phyloP scores from a whole-genome alignment of 2,329 filamentous ascomycete genomes.

The Penicillium sp. region DNA sequence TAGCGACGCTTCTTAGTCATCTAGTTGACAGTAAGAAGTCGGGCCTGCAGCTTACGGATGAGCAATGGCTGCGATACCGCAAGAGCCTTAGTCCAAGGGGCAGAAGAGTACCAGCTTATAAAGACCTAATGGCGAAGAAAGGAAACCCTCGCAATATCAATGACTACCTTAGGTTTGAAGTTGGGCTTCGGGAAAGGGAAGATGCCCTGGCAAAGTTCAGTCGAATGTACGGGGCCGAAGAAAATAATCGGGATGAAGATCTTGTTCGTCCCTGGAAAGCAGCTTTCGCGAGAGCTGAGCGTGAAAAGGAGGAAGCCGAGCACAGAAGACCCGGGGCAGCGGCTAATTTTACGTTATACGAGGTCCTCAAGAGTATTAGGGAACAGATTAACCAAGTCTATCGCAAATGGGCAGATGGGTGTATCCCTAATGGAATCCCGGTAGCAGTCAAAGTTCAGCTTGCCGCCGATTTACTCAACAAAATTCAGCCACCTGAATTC shows the following conservation, averaged over 20 bases:
- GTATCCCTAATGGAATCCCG: neutral
- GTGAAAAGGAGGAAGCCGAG: slow-evolving; percentile 10
- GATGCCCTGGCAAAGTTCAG: slow-evolving; percentile 30
- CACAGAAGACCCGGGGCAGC: neutral
- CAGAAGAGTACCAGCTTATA: slow-evolving; percentile 37
- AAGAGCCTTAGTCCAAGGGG: slow-evolving; percentile 27
- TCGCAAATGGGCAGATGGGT: slow-evolving; percentile 20
- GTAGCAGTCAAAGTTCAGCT: slow-evolving; percentile 18
- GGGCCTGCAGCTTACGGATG: slow-evolving; percentile 38
- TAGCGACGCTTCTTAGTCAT: slow-evolving; percentile 42
- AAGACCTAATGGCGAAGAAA: slow-evolving; percentile 19
- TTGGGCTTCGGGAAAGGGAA: slow-evolving; percentile 31
- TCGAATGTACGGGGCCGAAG: slow-evolving; percentile 17
- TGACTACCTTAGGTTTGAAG: slow-evolving; percentile 42
- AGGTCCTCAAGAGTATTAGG: slow-evolving; percentile 19
- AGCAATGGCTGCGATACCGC: slow-evolving; percentile 36
- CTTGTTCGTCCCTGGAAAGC: slow-evolving; percentile 31
- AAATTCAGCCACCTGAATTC: slow-evolving; percentile 27
- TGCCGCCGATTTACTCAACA: slow-evolving; percentile 25
- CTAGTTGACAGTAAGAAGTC: slow-evolving; percentile 45
- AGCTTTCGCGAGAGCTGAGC: slow-evolving; percentile 20
- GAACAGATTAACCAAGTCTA: slow-evolving; percentile 19
- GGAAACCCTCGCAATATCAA: slow-evolving; percentile 36
- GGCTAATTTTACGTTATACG: slow-evolving; percentile 16
- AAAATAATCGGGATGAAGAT: slow-evolving; percentile 28